Base-by-base conservation (phyloP, 2,329 filamentous ascomycete species). In the Fusarium coffeatum region DNA sequence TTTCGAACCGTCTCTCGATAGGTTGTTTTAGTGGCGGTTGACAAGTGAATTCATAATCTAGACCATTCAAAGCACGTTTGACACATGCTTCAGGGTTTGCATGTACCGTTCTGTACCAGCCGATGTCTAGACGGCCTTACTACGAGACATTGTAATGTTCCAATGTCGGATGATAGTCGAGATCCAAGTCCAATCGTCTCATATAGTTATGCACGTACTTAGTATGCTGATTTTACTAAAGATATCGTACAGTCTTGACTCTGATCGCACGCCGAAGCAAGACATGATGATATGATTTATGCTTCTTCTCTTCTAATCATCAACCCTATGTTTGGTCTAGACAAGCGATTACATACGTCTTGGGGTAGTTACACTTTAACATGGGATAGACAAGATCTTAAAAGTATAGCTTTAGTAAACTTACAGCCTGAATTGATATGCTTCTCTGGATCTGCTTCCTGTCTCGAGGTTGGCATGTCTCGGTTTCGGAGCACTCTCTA, bases 171-270 rank as follows among this genome's bases (percentile, higher is more conserved):
- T 20, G 23, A 40, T 8, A 12, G 18, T 40, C 6, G 13, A 40
- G 22, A 27, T 51, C 18, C 18, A 16, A 18, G 23, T 23, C 18
- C n/a, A 12, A 20, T n/a, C 20, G 20, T 15, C 25, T 50, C 56
- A 45, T 60, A 27, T 37, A n/a, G 22, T 12, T 27, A 23, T 8
- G 15, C 9, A 37, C 16, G 16, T 37, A 18, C 18, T 10, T 37
- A 37, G 16, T 37, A n/a, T 10, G 9, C 16, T 6, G 10, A 18
- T 37, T 25, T 34, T n/a, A 45, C 32, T 53, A n/a, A 11, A 28
- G 22, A 46, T 59, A 50, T 64, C 58, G 59, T 42, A 46, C n/a
- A 20, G n/a, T 48, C 11, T 45, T 54, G 53, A 32, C 22, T 57
- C 18, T 67, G 22, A 10, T 25, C 41, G 27, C 16, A 45, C 50